phyloP scores from a whole-genome alignment of 2,329 filamentous ascomycete species.

The Aspergillus quadrilineatus region DNA sequence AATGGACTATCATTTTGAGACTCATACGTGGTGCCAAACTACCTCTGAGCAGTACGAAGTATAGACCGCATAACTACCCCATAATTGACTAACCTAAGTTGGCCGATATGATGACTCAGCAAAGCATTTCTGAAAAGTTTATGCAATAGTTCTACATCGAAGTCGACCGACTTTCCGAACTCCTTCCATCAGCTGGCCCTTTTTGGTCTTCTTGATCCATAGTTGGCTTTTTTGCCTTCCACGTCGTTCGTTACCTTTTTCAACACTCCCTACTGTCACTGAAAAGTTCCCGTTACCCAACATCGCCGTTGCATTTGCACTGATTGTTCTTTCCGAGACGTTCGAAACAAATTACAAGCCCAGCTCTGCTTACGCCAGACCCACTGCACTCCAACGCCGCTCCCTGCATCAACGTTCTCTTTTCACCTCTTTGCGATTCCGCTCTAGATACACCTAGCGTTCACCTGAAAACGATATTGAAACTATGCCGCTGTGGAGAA shows the following conservation, averaged over 20 bases:
- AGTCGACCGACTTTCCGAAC: not conserved
- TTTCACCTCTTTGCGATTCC: not conserved
- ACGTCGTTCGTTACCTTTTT: not conserved
- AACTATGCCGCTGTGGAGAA: slow-evolving; percentile 31
- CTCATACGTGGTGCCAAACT: not conserved
- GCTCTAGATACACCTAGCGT: not conserved
- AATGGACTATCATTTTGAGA: not conserved
- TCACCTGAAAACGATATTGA: not conserved
- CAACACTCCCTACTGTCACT: not conserved
- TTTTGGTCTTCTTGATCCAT: not conserved
- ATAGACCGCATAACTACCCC: not conserved
- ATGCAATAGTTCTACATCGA: not conserved
- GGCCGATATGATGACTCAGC: slow-evolving; percentile 1
- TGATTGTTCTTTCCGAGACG: not conserved
- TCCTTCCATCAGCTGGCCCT: slow-evolving; percentile 2
- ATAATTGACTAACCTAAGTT: not conserved
- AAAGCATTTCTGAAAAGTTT: not conserved
- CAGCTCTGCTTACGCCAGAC: slow-evolving; percentile 9
- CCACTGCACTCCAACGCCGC: slow-evolving; percentile 1
- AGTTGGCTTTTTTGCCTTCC: not conserved
- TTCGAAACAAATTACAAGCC: not conserved
- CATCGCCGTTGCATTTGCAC: too few species aligned
- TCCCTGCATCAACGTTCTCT: not conserved
- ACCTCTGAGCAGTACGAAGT: not conserved
- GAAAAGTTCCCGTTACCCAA: not conserved